Percentiles rank a stretch among this genome's conserved stretches.
Evolutionary conservation across 306 rosid genomes (phyloP).

Genomic region (Cicer bijugum): DNA sequence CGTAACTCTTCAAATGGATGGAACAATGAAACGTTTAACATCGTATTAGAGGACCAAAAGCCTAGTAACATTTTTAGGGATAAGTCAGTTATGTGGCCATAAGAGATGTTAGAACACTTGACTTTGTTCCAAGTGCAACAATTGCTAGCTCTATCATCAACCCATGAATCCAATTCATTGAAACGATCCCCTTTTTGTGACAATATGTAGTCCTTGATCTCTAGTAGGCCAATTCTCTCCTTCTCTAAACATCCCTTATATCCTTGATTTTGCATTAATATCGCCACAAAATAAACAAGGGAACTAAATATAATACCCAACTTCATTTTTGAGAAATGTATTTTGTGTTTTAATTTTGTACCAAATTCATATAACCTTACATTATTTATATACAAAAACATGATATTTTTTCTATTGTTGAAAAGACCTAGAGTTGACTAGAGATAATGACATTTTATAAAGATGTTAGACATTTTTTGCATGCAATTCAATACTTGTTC

Average conservation of each 20-base stretch:
- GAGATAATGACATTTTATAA: too few species aligned
- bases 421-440: too few species aligned
- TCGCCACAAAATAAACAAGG: neutral
- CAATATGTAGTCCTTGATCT: constrained; percentile 15
- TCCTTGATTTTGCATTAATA: neutral
- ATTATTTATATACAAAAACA: too few species aligned
- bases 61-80: neutral
- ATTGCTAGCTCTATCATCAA: constrained; percentile 14
- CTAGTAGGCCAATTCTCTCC: constrained; percentile 24
- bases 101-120: constrained; percentile 14
- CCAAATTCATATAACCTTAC: too few species aligned
- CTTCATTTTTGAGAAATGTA: neutral
- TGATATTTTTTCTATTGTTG: too few species aligned
- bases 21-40: constrained; percentile 22
- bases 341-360: neutral
- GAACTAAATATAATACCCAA: neutral
- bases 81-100: neutral
- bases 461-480: too few species aligned
- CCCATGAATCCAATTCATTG: constrained; percentile 35
- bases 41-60: neutral
- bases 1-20: constrained; percentile 30
- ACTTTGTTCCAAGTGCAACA: constrained; percentile 38
- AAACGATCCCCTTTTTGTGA: neutral
- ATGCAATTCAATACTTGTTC: too few species aligned
- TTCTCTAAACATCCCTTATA: constrained; percentile 30